phyloP scores from a whole-genome alignment of 257 asterid genomes.

The Gentiana straminea region DNA sequence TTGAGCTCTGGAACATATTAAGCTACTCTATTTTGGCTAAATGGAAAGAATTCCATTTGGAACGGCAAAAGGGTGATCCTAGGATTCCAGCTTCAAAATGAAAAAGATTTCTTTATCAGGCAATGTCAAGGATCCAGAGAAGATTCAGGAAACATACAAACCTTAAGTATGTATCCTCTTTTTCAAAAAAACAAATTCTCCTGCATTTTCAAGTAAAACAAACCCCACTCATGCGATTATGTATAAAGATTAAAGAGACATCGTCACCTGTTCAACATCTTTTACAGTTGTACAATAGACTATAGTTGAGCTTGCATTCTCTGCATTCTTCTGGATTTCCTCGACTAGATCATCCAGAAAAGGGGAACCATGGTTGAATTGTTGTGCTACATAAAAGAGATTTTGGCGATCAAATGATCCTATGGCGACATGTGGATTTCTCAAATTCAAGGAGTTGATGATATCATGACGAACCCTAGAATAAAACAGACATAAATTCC shows the following conservation, averaged over 20 bases:
- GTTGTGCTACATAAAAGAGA: conserved; percentile 70
- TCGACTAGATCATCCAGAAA: conserved; percentile 56
- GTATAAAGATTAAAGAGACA: not conserved
- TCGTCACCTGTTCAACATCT: conserved; percentile 69
- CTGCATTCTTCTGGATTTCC: conserved; percentile 41
- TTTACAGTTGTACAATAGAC: conserved; percentile 86
- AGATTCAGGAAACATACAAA: too few relatives aligned
- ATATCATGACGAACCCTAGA: conserved; percentile 78
- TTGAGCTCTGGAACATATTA: too few relatives aligned
- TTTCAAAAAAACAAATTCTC: too few relatives aligned
- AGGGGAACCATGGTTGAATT: conserved; percentile 42
- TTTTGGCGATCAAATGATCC: conserved; percentile 94
- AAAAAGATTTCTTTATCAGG: too few relatives aligned
- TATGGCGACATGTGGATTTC: conserved; percentile 53
- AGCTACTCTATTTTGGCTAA: too few relatives aligned
- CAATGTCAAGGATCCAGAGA: too few relatives aligned
- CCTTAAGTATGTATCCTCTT: too few relatives aligned
- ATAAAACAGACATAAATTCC: conserved; percentile 8
- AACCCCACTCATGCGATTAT: too few relatives aligned
- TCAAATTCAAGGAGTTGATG: conserved; percentile 57
- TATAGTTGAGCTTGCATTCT: conserved; percentile 52
- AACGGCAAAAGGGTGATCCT: too few relatives aligned
- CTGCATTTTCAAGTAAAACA: too few relatives aligned
- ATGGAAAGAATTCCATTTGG: too few relatives aligned
- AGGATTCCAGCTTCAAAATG: too few relatives aligned